Evolutionary conservation across 1,139 yeast genomes (phyloP), one percentile per base, ranked within the genome.

Genomic region (Hansenula sp.): DNA sequence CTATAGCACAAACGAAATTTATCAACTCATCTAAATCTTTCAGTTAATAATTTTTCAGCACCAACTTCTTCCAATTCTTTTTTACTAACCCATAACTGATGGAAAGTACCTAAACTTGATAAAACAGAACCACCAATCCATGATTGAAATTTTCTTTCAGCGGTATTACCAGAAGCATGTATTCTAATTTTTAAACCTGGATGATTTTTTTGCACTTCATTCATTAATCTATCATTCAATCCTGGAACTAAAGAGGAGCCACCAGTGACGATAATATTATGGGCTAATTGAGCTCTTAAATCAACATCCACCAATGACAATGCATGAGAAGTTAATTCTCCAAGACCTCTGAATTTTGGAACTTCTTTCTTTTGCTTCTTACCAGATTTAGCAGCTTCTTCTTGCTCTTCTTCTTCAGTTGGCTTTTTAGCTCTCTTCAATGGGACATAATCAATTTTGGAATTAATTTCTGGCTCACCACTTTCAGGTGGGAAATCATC

Each of bases 91-190:
- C 99, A 93, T 69, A 87, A 71, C 66, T 93, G 99, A 63, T 93
- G 99, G 72, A 93, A 93, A 2, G 97, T 90, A 25, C 99, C 99
- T 58, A 93, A 73, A 44, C 96, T 85, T 4, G 96, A 84, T 47
- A 93, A 71, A 34, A 93, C 94, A 53, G 95, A 84, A 8, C 97
- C 98, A 36, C 99, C 99, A 44, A 93, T 79, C 98, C 99, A 93
- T 8, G 94, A 76, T 51, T 94, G 90, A 61, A 80, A 87, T 52
- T 81, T 79, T 58, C 98, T 77, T 65, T 93, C 99, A 41, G 76
- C 75, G 2, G 86, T 67, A 61, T 87, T 88, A 33, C 99, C 98
- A 5, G 88, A 82, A 1, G 97, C 88, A 57, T 90, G 88, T 39
- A 93, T 76, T 59, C 98, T 74, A 42, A 93, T 83, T 64, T 93